phyloP scores from a whole-genome alignment of 768 basidiomycete genomes.

The Boletus pseudo-olivaceus region DNA sequence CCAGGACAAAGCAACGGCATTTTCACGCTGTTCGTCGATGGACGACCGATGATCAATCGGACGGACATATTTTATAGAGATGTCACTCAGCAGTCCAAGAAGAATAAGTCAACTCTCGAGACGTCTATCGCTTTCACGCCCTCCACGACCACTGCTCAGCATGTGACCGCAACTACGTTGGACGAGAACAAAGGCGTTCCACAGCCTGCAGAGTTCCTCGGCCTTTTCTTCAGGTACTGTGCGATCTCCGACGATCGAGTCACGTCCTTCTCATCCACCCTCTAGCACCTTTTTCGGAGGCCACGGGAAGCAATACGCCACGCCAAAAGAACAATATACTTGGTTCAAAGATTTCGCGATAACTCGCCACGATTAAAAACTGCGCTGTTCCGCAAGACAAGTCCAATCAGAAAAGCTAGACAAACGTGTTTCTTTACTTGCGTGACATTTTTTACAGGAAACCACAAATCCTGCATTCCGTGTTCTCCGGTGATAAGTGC shows the following conservation, averaged over 20 bases:
- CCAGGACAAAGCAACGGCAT: slow-evolving; percentile 66
- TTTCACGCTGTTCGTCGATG: slow-evolving; percentile 66
- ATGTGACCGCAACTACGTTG: neutral
- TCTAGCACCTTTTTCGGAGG: slow-evolving; percentile 73
- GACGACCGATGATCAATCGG: slow-evolving; percentile 47
- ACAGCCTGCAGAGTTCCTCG: slow-evolving; percentile 30
- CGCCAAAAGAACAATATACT: slow-evolving; percentile 68
- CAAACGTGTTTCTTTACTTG: neutral
- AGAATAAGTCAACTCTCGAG: neutral
- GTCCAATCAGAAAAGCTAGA: neutral
- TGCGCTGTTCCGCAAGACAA: neutral
- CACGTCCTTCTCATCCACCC: neutral
- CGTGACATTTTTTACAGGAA: neutral
- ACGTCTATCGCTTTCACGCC: slow-evolving; percentile 4
- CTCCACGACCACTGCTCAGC: neutral
- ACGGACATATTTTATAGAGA: slow-evolving; percentile 63
- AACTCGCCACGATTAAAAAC: slow-evolving; percentile 16
- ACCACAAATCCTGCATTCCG: neutral
- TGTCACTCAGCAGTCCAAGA: slow-evolving; percentile 13
- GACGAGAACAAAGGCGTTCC: neutral
- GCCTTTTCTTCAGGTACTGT: slow-evolving; percentile 75
- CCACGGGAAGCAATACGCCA: slow-evolving; percentile 60
- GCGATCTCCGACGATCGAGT: neutral
- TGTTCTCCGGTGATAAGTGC: neutral
- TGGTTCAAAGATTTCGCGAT: slow-evolving; percentile 75